These are phyloP conservation scores for Exophiala sp. DNA, from an alignment of 2,329 filamentous ascomycete genomes.

Conservation along the genomic window DNA sequence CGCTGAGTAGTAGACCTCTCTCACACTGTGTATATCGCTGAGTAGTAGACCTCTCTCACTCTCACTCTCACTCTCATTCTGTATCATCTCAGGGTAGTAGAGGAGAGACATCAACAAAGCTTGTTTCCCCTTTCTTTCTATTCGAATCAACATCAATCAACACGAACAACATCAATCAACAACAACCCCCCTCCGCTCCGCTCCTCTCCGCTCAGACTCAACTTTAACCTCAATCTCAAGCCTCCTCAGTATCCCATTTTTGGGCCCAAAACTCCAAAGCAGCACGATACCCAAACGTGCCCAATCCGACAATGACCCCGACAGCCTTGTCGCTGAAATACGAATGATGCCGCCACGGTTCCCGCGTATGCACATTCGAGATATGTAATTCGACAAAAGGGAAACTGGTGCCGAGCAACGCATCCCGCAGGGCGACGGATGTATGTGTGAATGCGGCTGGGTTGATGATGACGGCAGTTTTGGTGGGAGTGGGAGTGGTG, in stretches of 20 bases:
- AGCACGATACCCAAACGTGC: constrained; percentile 56
- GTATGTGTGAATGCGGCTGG: constrained; percentile 71
- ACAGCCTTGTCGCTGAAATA: constrained; percentile 70
- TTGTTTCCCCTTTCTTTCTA: no score
- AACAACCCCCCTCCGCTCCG: no score
- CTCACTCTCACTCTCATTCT: no score
- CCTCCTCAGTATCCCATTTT: constrained; percentile 32
- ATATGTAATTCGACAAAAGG: constrained; percentile 76
- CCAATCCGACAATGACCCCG: constrained; percentile 66
- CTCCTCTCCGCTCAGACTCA: no score
- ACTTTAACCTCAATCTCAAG: no score
- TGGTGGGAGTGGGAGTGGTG: background rate
- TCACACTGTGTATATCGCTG: no score
- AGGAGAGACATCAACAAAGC: no score
- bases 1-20: no score
- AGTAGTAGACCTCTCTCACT: no score
- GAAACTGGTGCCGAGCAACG: constrained; percentile 60
- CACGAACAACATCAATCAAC: no score
- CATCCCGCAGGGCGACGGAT: constrained; percentile 68
- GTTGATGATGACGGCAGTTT: constrained; percentile 56
- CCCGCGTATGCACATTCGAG: constrained; percentile 66
- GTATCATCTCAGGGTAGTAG: no score
- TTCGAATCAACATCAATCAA: no score
- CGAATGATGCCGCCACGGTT: constrained; percentile 62
- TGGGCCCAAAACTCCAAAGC: constrained; percentile 50